Percentiles rank a stretch among this genome's conserved stretches.
Evolutionary conservation across 148 eudicot species (phyloP).

Genomic region (Chenopodium suecicum): DNA sequence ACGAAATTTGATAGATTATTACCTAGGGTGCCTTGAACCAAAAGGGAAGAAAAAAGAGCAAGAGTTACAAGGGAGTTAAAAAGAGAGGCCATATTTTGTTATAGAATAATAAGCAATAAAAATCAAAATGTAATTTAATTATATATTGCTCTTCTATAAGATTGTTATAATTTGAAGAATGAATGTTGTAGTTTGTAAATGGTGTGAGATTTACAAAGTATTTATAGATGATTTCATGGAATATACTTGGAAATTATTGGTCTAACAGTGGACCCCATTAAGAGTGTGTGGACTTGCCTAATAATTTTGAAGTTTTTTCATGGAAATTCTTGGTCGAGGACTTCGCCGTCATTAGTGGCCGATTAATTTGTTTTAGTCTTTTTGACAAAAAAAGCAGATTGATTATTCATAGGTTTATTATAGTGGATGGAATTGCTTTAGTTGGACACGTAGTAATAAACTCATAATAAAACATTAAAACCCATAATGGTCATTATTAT

Average conservation of each 20-base stretch:
- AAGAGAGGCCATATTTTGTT: constrained; percentile 17
- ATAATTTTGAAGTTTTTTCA: background rate
- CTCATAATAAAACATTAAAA: too few species aligned
- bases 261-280: background rate
- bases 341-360: constrained; percentile 11
- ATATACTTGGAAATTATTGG: background rate
- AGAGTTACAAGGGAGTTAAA: constrained; percentile 2
- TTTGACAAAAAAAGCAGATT: too few species aligned
- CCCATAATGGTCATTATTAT: too few species aligned
- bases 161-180: background rate
- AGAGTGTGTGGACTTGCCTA: background rate
- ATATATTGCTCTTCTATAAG: background rate
- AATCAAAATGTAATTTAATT: background rate
- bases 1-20: background rate
- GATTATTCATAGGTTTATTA: too few species aligned
- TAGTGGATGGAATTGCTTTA: too few species aligned
- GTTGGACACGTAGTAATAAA: too few species aligned
- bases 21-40: constrained; percentile 26
- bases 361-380: background rate
- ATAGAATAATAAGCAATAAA: background rate
- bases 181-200: constrained; percentile 7
- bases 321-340: background rate
- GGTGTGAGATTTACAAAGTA: background rate
- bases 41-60: constrained; percentile 15
- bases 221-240: constrained; percentile 1